Base-by-base conservation (phyloP, 2,329 filamentous ascomycete species). In the Neonectria magnoliae region DNA sequence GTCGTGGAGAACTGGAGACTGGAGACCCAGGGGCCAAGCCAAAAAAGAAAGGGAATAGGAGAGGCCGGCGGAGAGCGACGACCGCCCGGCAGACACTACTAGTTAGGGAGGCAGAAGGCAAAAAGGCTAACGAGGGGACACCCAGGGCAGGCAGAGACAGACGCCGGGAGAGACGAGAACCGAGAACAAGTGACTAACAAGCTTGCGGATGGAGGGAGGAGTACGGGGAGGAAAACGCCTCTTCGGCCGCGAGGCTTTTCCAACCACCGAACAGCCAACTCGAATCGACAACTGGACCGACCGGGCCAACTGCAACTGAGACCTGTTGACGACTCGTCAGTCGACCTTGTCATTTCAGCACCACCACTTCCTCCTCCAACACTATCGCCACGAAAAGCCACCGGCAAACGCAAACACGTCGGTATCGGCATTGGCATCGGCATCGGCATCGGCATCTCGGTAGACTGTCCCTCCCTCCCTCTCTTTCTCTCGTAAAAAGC, bases 311-410 rank as follows among this genome's bases (percentile, higher is more conserved):
- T 57, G 54, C 47, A 47, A 59, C 60, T 59, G 60, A 62, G 56
- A 64, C 56, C 61, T 64, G 57, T 64, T 33, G 48, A 56, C 42
- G 55, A 47, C 47, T 42, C 59, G 61, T 64, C 61, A 64, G 61
- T 59, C 50, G 56, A 59, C 61, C 18, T 42, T 42, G 61, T 64
- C 61, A 64, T 47, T 44, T 58, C 56, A 54, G 48, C 29, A 51
- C 48, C 20, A 16, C 13, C 36, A 16, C 36, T 16, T 38, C 2
- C 36, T 38, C 36, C 36, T 38, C 36, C 36, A 16, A 14, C 36
- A 38, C 36, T 38, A 38, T 14, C 36, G 7, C 36, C 36, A n/a
- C 36, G 36, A 11, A 20, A 29, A 29, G 27, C 33, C 13, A 29
- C 48, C 48, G n/a, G n/a, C 27, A 51, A 27, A 11, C 44, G 44